Conservation (phyloP, 371 early-diverging fungal genomes). For the Apophysomyces trapeziformis region DNA sequence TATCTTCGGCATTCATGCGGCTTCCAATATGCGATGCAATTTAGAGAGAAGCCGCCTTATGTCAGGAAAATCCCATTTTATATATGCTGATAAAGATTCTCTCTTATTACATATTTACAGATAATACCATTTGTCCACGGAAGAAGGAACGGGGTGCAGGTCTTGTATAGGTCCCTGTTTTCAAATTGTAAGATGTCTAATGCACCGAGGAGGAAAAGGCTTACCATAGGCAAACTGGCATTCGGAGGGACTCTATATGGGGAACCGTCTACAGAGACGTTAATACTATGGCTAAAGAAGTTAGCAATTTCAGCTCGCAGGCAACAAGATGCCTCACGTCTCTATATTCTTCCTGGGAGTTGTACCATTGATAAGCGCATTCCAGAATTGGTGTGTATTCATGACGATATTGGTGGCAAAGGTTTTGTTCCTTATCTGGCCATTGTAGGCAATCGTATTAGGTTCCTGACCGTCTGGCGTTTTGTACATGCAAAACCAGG, state of each 20-base stretch:
- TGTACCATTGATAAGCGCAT: slow-evolving; percentile 74
- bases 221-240: slow-evolving; percentile 62
- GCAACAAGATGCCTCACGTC: slow-evolving; percentile 41
- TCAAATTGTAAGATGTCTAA: no score
- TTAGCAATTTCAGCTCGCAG: no score
- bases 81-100: neutral
- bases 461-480: slow-evolving; percentile 89
- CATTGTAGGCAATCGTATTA: slow-evolving; percentile 92
- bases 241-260: slow-evolving; percentile 64
- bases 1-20: no score
- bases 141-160: slow-evolving; percentile 57
- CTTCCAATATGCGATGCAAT: no score
- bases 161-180: no score
- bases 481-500: slow-evolving; percentile 94
- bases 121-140: slow-evolving; percentile 82
- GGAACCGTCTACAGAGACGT: slow-evolving; percentile 67
- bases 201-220: slow-evolving; percentile 19
- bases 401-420: slow-evolving; percentile 88
- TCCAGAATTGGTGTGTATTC: slow-evolving; percentile 94
- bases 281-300: slow-evolving; percentile 42
- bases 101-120: neutral
- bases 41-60: no score
- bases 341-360: slow-evolving; percentile 64
- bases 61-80: no score
- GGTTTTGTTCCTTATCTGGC: slow-evolving; percentile 81